Base-by-base conservation (phyloP, 306 rosid genomes). In the Vicia sativa region DNA sequence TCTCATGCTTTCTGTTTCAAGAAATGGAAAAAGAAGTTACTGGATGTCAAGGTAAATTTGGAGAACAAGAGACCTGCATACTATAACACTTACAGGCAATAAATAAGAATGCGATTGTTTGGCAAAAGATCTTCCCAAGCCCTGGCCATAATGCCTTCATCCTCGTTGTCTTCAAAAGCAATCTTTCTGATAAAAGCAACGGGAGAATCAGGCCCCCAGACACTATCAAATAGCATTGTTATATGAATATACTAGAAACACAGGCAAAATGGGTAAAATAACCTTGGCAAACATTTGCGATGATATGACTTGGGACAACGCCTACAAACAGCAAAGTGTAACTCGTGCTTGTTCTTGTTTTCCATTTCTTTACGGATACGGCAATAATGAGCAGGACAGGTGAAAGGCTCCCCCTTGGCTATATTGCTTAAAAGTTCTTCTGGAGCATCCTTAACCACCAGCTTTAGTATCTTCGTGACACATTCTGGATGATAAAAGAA, bases 241-340 rank as follows among this genome's bases (percentile, higher is more conserved):
- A 55, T 57, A 64, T 67, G 48, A 37, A 48, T 1, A 48, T 1
- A 56, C 11, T 23, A 49, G 44, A 37, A 44, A 41, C 14, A 39
- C 48, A 71, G 21, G 43, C 15, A 71, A 66, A 64, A 59, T 21
- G 28, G 59, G 35, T 19, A 50, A 64, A 42, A 73, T 50, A 70
- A 89, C 97, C 89, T 80, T 41, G 99, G 99, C 79, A 93, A 78
- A 82, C 99, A 93, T 85, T 90, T 90, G 71, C 89, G 83, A 50
- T 93, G 99, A 73, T 90, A 93, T 6, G 99, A 79, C 74, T 50
- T 85, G 48, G 99, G 97, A 74, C 99, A 93, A 23, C 99, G 99
- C 84, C 99, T 80, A 70, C 97, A 93, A 16, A 93, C 87, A 62
- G 99, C 95, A 85, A 93, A 88, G 67, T 84, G 95, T 28, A 85